A percentile compares a stretch with the other conserved stretches of the same genome.
Conservation (phyloP, 352 stramenopile species). For the Aphanomyces astaci region DNA sequence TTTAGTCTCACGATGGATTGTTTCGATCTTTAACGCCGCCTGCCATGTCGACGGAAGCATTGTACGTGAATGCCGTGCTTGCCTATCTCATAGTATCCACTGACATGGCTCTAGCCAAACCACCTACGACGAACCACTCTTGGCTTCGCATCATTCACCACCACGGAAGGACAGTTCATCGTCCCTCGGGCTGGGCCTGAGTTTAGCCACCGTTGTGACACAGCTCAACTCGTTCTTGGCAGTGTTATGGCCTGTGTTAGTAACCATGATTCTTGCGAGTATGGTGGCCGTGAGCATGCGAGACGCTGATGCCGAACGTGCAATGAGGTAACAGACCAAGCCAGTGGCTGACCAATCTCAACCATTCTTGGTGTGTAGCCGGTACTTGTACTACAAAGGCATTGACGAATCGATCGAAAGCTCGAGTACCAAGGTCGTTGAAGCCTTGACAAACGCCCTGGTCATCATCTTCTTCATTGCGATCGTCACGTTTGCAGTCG, state of each 20-base stretch:
- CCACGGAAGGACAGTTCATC: not conserved
- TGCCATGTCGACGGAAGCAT: not conserved
- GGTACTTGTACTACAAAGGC: constrained; percentile 77
- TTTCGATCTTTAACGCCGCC: constrained; percentile 4
- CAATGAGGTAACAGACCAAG: constrained; percentile 44
- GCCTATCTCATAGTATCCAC: not conserved
- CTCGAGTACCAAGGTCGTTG: constrained; percentile 37
- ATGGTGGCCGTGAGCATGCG: constrained; percentile 40
- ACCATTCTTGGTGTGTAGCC: constrained; percentile 26
- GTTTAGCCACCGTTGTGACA: constrained; percentile 36
- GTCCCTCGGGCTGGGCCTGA: constrained; percentile 23
- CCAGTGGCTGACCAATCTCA: not conserved
- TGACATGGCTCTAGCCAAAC: constrained; percentile 22
- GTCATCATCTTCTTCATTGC: constrained; percentile 76
- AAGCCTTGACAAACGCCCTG: constrained; percentile 67
- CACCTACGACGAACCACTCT: constrained; percentile 50
- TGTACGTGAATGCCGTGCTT: not conserved
- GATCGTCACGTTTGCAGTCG: constrained; percentile 65
- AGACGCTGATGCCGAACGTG: constrained; percentile 37
- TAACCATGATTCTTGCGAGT: constrained; percentile 67
- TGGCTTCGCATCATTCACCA: constrained; percentile 24
- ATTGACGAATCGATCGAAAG: constrained; percentile 43
- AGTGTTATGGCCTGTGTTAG: constrained; percentile 59
- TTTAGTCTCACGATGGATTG: not conserved
- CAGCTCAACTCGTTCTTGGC: constrained; percentile 73